Conservation (phyloP, 2,329 filamentous ascomycete genomes). For the Graphilbum fragrans region DNA sequence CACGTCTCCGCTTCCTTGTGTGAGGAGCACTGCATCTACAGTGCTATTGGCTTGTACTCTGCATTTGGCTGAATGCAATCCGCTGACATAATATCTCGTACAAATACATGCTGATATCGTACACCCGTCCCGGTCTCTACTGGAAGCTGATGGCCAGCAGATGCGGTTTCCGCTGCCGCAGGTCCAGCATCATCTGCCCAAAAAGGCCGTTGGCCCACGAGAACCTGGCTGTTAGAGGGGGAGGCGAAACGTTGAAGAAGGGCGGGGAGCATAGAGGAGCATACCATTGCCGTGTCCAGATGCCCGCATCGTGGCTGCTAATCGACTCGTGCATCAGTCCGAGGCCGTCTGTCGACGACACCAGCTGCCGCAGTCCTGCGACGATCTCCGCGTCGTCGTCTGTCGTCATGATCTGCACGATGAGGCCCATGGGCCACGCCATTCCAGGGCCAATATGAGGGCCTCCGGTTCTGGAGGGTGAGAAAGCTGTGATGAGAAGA, state of each 20-base stretch:
- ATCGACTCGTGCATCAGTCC: slow-evolving; percentile 60
- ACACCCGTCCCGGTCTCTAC: not conserved
- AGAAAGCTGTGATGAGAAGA: not conserved
- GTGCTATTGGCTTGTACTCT: too few relatives aligned
- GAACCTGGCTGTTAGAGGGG: slow-evolving; percentile 44
- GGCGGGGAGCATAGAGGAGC: not conserved
- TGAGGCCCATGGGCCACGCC: slow-evolving; percentile 61
- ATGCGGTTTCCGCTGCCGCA: slow-evolving; percentile 61
- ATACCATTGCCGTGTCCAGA: slow-evolving; percentile 42
- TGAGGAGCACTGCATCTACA: too few relatives aligned
- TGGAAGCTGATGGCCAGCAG: slow-evolving; percentile 42
- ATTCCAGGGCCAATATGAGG: slow-evolving; percentile 32
- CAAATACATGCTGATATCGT: not conserved
- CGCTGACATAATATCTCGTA: not conserved
- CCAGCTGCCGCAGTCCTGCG: slow-evolving; percentile 34
- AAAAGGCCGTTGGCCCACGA: slow-evolving; percentile 86
- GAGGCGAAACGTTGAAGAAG: too few relatives aligned
- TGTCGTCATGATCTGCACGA: slow-evolving; percentile 56
- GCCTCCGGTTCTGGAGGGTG: slow-evolving; percentile 12
- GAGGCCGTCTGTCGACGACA: slow-evolving; percentile 47
- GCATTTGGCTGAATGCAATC: too few relatives aligned
- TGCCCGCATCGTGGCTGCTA: slow-evolving; percentile 41
- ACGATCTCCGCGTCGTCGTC: slow-evolving; percentile 49
- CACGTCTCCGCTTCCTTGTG: too few relatives aligned
- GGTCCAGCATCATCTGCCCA: slow-evolving; percentile 66